A percentile compares a stretch with the other conserved stretches of the same genome.
Evolutionary conservation across 225 moss, liverwort and hornwort species (phyloP).

Genomic region (Marchantia polymorpha): DNA sequence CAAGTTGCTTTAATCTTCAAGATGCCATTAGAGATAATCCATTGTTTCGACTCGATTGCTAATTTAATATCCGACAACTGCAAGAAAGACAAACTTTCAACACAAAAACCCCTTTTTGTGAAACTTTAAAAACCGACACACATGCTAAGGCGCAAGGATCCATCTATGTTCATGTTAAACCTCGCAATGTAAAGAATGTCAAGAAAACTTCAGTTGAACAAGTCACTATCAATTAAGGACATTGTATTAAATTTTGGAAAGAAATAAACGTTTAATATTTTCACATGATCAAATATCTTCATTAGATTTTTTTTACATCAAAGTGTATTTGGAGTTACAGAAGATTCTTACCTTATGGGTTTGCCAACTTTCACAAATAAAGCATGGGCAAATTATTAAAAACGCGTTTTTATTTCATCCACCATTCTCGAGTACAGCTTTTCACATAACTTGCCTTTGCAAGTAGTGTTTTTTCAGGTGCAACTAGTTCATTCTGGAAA

Average conservation of each 20-base stretch:
- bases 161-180: too few relatives aligned
- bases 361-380: constrained; percentile 52
- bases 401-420: constrained; percentile 39
- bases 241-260: too few relatives aligned
- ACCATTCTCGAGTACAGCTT: constrained; percentile 50
- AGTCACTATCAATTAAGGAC: too few relatives aligned
- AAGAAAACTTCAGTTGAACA: too few relatives aligned
- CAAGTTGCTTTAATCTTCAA: background rate
- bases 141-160: too few relatives aligned
- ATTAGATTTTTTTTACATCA: background rate
- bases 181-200: too few relatives aligned
- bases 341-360: constrained; percentile 33
- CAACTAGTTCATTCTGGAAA: constrained; percentile 33
- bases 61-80: background rate
- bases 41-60: background rate
- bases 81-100: background rate
- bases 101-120: background rate
- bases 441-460: constrained; percentile 48
- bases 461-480: constrained; percentile 42
- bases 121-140: background rate
- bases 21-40: background rate
- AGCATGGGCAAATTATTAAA: constrained; percentile 49
- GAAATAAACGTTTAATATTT: too few relatives aligned
- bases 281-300: too few relatives aligned
- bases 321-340: background rate